Evolutionary conservation across 257 asterid species (phyloP).

Genomic region (Perilla frutescens): DNA sequence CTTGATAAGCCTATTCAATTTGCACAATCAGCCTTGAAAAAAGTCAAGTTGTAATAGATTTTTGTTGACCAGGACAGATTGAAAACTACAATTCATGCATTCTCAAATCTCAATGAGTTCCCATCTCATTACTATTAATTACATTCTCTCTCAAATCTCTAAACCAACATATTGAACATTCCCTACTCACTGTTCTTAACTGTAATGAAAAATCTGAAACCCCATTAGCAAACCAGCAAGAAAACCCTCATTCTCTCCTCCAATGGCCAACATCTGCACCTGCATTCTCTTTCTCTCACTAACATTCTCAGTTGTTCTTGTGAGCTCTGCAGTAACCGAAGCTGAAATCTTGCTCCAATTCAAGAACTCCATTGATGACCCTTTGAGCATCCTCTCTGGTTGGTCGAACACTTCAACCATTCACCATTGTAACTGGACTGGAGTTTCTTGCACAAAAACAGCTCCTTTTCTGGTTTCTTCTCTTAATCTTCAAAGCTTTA

Average conservation of each 20-base stretch:
- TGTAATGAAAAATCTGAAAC: constrained; percentile 31
- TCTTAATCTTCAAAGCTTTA: constrained; percentile 62
- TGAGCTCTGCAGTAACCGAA: constrained; percentile 56
- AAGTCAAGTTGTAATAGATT: constrained; percentile 22
- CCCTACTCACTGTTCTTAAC: constrained; percentile 20
- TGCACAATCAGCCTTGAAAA: constrained; percentile 29
- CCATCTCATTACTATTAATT: constrained; percentile 26
- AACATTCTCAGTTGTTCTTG: constrained; percentile 45
- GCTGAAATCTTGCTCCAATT: constrained; percentile 67
- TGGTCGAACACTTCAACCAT: constrained; percentile 66
- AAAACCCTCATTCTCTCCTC: constrained; percentile 39
- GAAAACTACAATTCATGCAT: constrained; percentile 37
- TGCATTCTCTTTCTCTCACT: constrained; percentile 46
- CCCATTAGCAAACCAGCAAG: constrained; percentile 25
- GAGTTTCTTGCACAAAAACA: constrained; percentile 62
- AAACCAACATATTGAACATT: constrained; percentile 31
- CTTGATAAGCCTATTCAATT: constrained; percentile 32
- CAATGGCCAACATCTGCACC: constrained; percentile 60
- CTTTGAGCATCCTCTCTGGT: constrained; percentile 52
- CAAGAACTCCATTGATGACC: constrained; percentile 74
- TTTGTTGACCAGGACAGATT: constrained; percentile 25
- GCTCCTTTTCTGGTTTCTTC: constrained; percentile 51
- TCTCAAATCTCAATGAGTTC: constrained; percentile 34
- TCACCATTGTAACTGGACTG: constrained; percentile 85
- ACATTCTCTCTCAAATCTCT: constrained; percentile 38